Percentiles rank a stretch among this genome's conserved stretches.
phyloP scores from a whole-genome alignment of 1,284 basidiomycete genomes.

The Rhodofomes roseus region DNA sequence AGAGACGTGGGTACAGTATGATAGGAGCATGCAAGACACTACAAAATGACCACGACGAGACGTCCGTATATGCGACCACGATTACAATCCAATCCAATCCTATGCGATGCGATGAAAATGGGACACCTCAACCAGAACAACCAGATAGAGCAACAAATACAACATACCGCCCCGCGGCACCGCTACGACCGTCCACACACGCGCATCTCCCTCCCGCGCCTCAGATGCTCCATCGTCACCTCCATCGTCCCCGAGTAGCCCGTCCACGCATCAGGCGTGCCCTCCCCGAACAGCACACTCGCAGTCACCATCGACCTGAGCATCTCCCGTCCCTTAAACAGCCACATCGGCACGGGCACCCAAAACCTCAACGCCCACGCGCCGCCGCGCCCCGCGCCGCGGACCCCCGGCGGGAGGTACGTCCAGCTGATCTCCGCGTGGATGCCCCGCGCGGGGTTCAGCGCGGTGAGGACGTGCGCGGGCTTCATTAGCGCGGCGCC shows the following conservation, averaged over 20 bases:
- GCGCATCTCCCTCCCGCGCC: slow-evolving; percentile 3
- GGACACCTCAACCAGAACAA: too few species aligned
- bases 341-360: slow-evolving; percentile 17
- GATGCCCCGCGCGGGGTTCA: slow-evolving; percentile 11
- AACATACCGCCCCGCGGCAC: too few species aligned
- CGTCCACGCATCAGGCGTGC: slow-evolving; percentile 3
- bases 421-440: slow-evolving; percentile 9
- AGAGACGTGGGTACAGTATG: too few species aligned
- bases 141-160: too few species aligned
- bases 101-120: too few species aligned
- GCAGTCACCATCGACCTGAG: slow-evolving; percentile 14
- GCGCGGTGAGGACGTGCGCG: neutral
- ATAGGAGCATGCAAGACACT: too few species aligned
- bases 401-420: slow-evolving; percentile 4
- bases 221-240: slow-evolving; percentile 6
- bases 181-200: too few species aligned
- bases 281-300: slow-evolving; percentile 9
- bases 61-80: too few species aligned
- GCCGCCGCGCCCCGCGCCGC: slow-evolving; percentile 7
- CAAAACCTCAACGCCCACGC: slow-evolving; percentile 18
- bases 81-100: too few species aligned
- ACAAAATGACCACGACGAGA: too few species aligned
- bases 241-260: neutral
- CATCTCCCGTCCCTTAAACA: slow-evolving; percentile 13
- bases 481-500: neutral